These are phyloP conservation scores for Epichloe typhina DNA, from an alignment of 2,329 filamentous ascomycete genomes.

Conservation along the genomic window DNA sequence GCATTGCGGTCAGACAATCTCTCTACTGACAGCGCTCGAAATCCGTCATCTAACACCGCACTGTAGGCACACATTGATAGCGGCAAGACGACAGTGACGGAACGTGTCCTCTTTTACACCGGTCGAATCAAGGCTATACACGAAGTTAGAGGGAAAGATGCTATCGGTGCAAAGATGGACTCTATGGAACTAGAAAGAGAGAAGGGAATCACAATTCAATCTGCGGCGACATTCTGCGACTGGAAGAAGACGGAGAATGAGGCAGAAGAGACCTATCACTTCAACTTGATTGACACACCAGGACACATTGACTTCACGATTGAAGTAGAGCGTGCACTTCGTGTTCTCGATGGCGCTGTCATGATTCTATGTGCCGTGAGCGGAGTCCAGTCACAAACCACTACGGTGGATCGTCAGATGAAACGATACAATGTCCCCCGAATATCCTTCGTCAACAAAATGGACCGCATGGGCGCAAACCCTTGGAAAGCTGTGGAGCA, in stretches of 20 bases:
- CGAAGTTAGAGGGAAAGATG: conserved; percentile 89
- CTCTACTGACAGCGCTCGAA: conserved; percentile 6
- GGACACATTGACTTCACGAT: conserved; percentile 99
- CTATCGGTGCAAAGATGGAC: conserved; percentile 98
- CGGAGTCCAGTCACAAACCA: conserved; percentile 94
- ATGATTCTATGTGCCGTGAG: conserved; percentile 98
- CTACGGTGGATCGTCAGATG: conserved; percentile 98
- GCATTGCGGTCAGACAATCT: conserved; percentile 62
- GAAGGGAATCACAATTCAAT: conserved; percentile 98
- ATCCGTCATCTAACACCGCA: conserved; percentile 7
- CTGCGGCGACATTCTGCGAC: conserved; percentile 93
- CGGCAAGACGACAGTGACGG: conserved; percentile 92
- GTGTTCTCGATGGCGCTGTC: conserved; percentile 90
- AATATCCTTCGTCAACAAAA: conserved; percentile 97
- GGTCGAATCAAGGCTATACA: conserved; percentile 94
- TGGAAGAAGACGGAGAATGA: conserved; percentile 81
- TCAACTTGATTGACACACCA: conserved; percentile 97
- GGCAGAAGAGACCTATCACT: conserved; percentile 82
- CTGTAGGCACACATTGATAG: conserved; percentile 88
- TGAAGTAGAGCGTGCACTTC: conserved; percentile 87
- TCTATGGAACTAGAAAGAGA: conserved; percentile 98
- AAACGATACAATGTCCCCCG: conserved; percentile 92
- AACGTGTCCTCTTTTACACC: conserved; percentile 94
- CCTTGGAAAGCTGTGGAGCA: conserved; percentile 96
- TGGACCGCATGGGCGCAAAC: conserved; percentile 98